Conservation (phyloP, 2,329 filamentous ascomycete species). For the Botrytis sinoallii region DNA sequence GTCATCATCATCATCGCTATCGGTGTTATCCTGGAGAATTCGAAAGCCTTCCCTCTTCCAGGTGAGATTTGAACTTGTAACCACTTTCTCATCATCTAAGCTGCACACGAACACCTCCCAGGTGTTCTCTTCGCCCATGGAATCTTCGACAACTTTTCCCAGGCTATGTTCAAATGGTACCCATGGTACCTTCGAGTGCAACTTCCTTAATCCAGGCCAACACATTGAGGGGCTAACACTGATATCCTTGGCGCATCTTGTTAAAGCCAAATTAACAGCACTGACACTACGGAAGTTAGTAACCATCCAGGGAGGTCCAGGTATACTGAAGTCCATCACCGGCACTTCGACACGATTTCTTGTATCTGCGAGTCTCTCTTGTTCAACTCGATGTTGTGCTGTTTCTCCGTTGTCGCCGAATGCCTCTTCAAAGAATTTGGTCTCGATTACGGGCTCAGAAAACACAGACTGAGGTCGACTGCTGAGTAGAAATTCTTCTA, state of each 20-base stretch:
- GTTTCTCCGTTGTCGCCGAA: constrained; percentile 28
- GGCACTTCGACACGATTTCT: constrained; percentile 49
- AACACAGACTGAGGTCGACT: constrained; percentile 15
- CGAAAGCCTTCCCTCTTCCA: constrained; percentile 50
- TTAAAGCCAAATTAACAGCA: constrained; percentile 34
- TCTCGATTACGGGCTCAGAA: constrained; percentile 17
- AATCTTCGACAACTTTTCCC: constrained; percentile 40
- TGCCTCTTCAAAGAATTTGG: constrained; percentile 31
- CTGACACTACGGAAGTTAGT: constrained; percentile 22
- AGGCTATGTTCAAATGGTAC: constrained; percentile 42
- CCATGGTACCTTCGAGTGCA: constrained; percentile 46
- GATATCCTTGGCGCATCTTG: constrained; percentile 29
- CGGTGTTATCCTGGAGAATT: constrained; percentile 40
- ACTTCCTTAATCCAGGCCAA: constrained; percentile 42
- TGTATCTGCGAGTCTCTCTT: constrained; percentile 39
- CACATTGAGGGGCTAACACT: constrained; percentile 33
- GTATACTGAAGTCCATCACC: constrained; percentile 43
- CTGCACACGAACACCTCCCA: constrained; percentile 39
- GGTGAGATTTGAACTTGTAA: constrained; percentile 42
- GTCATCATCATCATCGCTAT: constrained; percentile 39
- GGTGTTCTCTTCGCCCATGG: constrained; percentile 41
- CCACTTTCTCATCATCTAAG: constrained; percentile 30
- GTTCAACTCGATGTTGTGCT: constrained; percentile 30
- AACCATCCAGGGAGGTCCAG: constrained; percentile 47
- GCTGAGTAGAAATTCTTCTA: constrained; percentile 28